Base-by-base conservation (phyloP, 805 yeast species). In the Pichia insulana region DNA sequence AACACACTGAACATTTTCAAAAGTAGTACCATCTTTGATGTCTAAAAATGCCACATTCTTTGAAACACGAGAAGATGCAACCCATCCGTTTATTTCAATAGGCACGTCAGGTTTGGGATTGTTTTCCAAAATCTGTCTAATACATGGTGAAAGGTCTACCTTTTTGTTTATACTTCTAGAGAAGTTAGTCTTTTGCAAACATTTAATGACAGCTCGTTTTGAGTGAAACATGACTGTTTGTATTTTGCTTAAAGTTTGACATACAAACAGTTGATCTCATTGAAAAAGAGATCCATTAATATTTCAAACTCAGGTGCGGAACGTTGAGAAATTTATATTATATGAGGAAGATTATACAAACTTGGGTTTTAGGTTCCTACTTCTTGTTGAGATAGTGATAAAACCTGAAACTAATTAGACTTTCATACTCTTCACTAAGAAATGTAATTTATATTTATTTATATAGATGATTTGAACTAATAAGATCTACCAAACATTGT, bases 401-500 rank as follows among this genome's bases (percentile, higher is more conserved):
- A n/a, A n/a, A n/a, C n/a, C n/a, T n/a, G n/a, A n/a, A n/a, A n/a
- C n/a, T n/a, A n/a, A n/a, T n/a, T n/a, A n/a, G n/a, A n/a, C n/a
- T n/a, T n/a, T n/a, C n/a, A n/a, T n/a, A n/a, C n/a, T n/a, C n/a
- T n/a, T n/a, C n/a, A n/a, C n/a, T n/a, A n/a, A n/a, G n/a, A n/a
- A n/a, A n/a, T n/a, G n/a, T n/a, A n/a, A n/a, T n/a, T n/a, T n/a
- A n/a, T n/a, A n/a, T n/a, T n/a, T n/a, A n/a, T n/a, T n/a, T n/a
- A n/a, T n/a, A n/a, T n/a, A n/a, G n/a, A n/a, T n/a, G n/a, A 22
- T 17, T 15, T 10, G 11, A 34, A 17, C 53, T 76, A 92, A 64
- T 92, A 92, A 34, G 96, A 85, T 71, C 99, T 82, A 58, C 99
- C 99, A 60, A 92, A 92, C 90, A 92, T 78, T 56, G 95, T 83